These are phyloP conservation scores for Ceratocystis huliohia DNA, from an alignment of 2,329 filamentous ascomycete species.

Conservation along the genomic window DNA sequence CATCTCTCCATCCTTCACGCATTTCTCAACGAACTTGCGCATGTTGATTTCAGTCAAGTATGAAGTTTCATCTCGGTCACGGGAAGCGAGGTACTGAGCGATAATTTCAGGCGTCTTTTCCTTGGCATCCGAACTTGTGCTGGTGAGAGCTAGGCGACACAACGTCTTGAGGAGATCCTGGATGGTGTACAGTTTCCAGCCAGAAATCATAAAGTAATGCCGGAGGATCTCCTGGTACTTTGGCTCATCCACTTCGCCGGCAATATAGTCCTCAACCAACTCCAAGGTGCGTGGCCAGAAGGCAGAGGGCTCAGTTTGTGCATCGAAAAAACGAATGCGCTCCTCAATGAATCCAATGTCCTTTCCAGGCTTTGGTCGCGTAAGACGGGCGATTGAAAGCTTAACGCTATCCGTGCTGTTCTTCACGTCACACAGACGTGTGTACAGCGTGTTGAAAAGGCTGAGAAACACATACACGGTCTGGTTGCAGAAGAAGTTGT, in stretches of 20 bases:
- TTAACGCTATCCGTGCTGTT: constrained; percentile 59
- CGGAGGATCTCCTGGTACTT: constrained; percentile 84
- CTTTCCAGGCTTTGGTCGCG: constrained; percentile 64
- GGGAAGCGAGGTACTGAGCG: constrained; percentile 70
- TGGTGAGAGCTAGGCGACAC: constrained; percentile 66
- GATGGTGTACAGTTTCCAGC: constrained; percentile 88
- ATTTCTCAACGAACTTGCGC: constrained; percentile 82
- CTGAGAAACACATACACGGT: constrained; percentile 91
- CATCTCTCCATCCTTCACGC: constrained; percentile 82
- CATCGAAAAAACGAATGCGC: constrained; percentile 59
- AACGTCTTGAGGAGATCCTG: constrained; percentile 77
- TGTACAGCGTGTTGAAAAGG: constrained; percentile 83
- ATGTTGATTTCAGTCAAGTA: constrained; percentile 83
- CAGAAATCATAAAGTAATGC: constrained; percentile 78
- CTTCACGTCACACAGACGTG: constrained; percentile 73
- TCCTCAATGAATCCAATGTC: constrained; percentile 76
- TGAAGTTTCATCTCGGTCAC: constrained; percentile 72
- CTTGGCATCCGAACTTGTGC: constrained; percentile 74
- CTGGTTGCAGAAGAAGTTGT: constrained; percentile 84
- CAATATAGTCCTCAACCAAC: constrained; percentile 76
- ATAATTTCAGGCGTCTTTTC: constrained; percentile 90
- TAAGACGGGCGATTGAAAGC: constrained; percentile 60
- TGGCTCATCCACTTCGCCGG: constrained; percentile 65
- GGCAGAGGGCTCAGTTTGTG: constrained; percentile 42
- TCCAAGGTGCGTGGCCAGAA: constrained; percentile 79